Conservation (phyloP, 208 protist species). For the Leishmania arabica region DNA sequence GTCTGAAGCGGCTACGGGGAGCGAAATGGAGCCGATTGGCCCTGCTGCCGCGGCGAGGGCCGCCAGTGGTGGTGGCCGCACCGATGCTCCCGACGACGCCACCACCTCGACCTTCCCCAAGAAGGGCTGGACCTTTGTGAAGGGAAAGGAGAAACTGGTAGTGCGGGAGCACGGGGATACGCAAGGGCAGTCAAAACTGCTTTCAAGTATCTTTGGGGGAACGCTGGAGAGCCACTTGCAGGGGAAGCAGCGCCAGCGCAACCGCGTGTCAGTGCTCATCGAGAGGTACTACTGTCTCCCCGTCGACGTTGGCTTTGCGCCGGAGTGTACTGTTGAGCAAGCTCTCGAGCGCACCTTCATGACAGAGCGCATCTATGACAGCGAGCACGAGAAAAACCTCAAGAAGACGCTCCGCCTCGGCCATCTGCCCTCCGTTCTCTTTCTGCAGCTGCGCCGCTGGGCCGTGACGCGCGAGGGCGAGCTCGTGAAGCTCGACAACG, state of each 20-base stretch:
- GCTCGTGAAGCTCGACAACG: conserved; percentile 85
- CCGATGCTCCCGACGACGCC: background rate
- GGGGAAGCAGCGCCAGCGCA: conserved; percentile 51
- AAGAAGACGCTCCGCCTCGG: conserved; percentile 64
- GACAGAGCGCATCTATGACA: conserved; percentile 66
- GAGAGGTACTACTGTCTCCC: conserved; percentile 70
- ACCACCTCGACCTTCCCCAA: background rate
- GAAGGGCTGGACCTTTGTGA: conserved; percentile 75
- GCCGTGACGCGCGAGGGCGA: conserved; percentile 83
- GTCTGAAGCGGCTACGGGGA: conserved; percentile 1
- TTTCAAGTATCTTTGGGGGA: conserved; percentile 66
- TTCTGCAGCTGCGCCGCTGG: conserved; percentile 82
- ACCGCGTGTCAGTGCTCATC: conserved; percentile 65
- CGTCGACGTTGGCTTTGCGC: conserved; percentile 64
- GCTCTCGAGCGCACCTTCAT: conserved; percentile 64
- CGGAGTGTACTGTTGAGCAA: conserved; percentile 69
- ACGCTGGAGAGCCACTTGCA: conserved; percentile 73
- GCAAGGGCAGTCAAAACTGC: conserved; percentile 53
- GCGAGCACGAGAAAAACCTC: conserved; percentile 50
- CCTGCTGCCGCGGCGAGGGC: background rate
- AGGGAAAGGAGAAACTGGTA: conserved; percentile 53
- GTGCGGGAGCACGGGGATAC: conserved; percentile 51
- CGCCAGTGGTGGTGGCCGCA: background rate
- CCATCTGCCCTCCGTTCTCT: conserved; percentile 58
- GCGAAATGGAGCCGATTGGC: background rate